phyloP scores from a whole-genome alignment of 371 early-diverging fungal species.

The Rhizoclosmatium hyalinum region DNA sequence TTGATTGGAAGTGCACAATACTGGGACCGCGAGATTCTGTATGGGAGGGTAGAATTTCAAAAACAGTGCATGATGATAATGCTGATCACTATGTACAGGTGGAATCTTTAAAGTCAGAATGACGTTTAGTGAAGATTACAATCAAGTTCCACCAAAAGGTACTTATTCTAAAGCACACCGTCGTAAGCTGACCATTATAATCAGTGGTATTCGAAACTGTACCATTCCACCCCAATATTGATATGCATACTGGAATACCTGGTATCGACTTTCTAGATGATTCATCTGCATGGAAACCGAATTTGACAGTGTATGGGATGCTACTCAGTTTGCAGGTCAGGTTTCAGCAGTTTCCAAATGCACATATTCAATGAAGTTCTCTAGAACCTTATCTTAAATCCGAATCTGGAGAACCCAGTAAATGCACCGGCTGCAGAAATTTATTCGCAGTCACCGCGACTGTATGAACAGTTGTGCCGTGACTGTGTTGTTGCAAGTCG shows the following conservation, averaged over 20 bases:
- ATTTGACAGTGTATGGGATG: conserved; percentile 35
- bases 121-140: conserved; percentile 45
- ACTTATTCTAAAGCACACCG: background rate
- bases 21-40: conserved; percentile 43
- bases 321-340: conserved; percentile 45
- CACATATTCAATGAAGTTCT: background rate
- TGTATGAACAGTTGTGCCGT: conserved; percentile 53
- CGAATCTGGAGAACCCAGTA: conserved; percentile 45
- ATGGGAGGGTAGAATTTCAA: conserved; percentile 48
- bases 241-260: conserved; percentile 49
- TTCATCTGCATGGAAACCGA: conserved; percentile 42
- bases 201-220: conserved; percentile 47
- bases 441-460: conserved; percentile 39
- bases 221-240: conserved; percentile 60
- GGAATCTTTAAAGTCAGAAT: conserved; percentile 50
- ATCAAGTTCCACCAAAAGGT: conserved; percentile 49
- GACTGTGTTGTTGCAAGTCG: conserved; percentile 55
- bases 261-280: conserved; percentile 47
- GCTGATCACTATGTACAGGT: conserved; percentile 29
- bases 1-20: conserved; percentile 45
- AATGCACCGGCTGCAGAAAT: conserved; percentile 51
- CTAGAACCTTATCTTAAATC: conserved; percentile 48
- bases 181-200: too few relatives aligned
- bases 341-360: background rate
- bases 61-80: background rate